Conservation (phyloP, 345 rosid genomes). For the Salix arbutifolia region DNA sequence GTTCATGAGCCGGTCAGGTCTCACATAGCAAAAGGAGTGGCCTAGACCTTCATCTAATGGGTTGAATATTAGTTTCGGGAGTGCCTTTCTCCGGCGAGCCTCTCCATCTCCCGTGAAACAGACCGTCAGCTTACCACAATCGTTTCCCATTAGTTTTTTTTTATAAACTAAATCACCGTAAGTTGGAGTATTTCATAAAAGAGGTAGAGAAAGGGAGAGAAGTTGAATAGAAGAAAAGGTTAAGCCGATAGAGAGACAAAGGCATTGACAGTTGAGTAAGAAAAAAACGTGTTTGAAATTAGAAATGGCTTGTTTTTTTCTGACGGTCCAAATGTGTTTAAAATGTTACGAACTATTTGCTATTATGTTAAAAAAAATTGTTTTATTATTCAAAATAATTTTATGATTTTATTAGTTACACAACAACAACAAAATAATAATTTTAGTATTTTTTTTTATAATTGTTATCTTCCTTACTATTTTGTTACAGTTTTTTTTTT, state of each 20-base stretch:
- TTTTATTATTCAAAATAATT: no score
- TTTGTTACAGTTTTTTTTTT: no score
- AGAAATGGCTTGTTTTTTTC: no score
- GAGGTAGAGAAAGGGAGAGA: conserved; percentile 17
- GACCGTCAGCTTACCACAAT: conserved; percentile 54
- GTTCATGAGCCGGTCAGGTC: conserved; percentile 82
- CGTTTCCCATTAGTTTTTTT: conserved; percentile 66
- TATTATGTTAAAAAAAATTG: no score
- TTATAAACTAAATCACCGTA: neutral
- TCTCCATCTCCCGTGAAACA: conserved; percentile 67
- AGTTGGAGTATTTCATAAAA: neutral
- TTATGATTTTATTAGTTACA: no score
- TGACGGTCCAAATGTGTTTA: no score
- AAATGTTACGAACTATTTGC: no score
- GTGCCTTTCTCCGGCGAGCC: conserved; percentile 42
- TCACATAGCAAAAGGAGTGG: conserved; percentile 88
- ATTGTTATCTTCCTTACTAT: no score
- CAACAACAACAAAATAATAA: no score
- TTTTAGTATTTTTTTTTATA: no score
- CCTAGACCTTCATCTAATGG: conserved; percentile 85
- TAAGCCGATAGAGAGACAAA: conserved; percentile 12
- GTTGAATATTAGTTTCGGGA: conserved; percentile 37
- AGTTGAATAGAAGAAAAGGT: conserved; percentile 5
- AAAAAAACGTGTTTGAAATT: no score
- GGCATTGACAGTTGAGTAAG: conserved; percentile 59